Evolutionary conservation across 2,329 filamentous ascomycete genomes (phyloP).

Genomic region (Claviceps digitariae): DNA sequence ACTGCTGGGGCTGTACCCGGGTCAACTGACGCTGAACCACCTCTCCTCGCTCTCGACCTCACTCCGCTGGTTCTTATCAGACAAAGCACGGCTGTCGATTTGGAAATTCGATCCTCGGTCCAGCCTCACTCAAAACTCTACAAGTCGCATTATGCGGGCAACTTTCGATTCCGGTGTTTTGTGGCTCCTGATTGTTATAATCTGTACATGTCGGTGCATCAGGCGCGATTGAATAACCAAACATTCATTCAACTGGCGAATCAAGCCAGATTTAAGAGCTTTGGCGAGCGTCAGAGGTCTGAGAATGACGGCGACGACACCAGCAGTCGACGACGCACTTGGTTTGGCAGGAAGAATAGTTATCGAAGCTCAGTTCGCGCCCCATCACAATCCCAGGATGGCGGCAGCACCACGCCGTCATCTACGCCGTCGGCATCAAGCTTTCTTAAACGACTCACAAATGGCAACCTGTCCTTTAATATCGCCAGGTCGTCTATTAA

Average conservation of each 20-base stretch:
- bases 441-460: slow-evolving; percentile 67
- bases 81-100: slow-evolving; percentile 82
- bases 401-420: slow-evolving; percentile 49
- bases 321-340: slow-evolving; percentile 33
- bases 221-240: slow-evolving; percentile 80
- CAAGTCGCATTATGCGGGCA: slow-evolving; percentile 46
- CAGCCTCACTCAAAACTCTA: slow-evolving; percentile 57
- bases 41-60: slow-evolving; percentile 62
- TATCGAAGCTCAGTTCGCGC: slow-evolving; percentile 50
- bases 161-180: slow-evolving; percentile 81
- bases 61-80: slow-evolving; percentile 84
- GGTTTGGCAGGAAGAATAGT: slow-evolving; percentile 51
- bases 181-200: slow-evolving; percentile 64
- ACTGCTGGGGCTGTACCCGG: slow-evolving; percentile 14
- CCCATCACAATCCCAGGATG: slow-evolving; percentile 56
- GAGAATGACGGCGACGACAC: slow-evolving; percentile 34
- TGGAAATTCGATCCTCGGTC: slow-evolving; percentile 82
- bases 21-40: slow-evolving; percentile 27
- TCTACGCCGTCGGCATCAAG: slow-evolving; percentile 58
- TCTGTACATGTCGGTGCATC: slow-evolving; percentile 77
- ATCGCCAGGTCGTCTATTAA: slow-evolving; percentile 67
- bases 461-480: slow-evolving; percentile 62
- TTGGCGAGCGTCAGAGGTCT: slow-evolving; percentile 39
- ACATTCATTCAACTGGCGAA: slow-evolving; percentile 63
- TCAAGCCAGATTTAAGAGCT: slow-evolving; percentile 59